Conservation (phyloP, 495 filamentous ascomycete genomes). For the Lindgomyces ingoldianus region DNA sequence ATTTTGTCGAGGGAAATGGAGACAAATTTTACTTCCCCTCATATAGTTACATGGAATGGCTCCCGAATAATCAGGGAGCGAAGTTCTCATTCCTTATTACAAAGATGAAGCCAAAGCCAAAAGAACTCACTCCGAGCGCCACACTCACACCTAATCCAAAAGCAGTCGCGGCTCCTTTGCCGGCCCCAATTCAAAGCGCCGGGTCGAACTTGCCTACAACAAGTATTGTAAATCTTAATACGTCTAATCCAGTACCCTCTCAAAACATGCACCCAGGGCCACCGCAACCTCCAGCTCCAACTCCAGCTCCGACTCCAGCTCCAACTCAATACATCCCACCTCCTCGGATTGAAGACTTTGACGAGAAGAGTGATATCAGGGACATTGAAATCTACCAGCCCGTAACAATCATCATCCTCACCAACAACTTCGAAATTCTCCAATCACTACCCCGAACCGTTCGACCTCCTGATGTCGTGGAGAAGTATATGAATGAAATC, state of each 20-base stretch:
- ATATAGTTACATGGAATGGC: slow-evolving; percentile 77
- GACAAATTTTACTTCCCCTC: slow-evolving; percentile 91
- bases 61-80: slow-evolving; percentile 50
- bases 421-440: slow-evolving; percentile 62
- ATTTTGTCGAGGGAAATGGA: slow-evolving; percentile 73
- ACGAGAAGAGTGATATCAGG: slow-evolving; percentile 31
- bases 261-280: not conserved
- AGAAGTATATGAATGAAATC: slow-evolving; percentile 61
- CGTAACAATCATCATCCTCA: slow-evolving; percentile 75
- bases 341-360: slow-evolving; percentile 29
- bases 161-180: not conserved
- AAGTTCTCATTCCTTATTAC: slow-evolving; percentile 68
- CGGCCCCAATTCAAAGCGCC: not conserved
- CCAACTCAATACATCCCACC: slow-evolving; percentile 12
- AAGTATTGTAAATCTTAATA: not conserved
- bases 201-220: not conserved
- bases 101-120: slow-evolving; percentile 55
- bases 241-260: not conserved
- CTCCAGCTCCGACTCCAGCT: slow-evolving; percentile 46
- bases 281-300: slow-evolving; percentile 10
- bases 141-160: not conserved
- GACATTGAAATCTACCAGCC: slow-evolving; percentile 71
- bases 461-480: slow-evolving; percentile 73
- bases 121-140: slow-evolving; percentile 40
- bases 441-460: slow-evolving; percentile 78